Conservation (phyloP, 1,284 basidiomycete genomes). For the Meira miltonrushii region DNA sequence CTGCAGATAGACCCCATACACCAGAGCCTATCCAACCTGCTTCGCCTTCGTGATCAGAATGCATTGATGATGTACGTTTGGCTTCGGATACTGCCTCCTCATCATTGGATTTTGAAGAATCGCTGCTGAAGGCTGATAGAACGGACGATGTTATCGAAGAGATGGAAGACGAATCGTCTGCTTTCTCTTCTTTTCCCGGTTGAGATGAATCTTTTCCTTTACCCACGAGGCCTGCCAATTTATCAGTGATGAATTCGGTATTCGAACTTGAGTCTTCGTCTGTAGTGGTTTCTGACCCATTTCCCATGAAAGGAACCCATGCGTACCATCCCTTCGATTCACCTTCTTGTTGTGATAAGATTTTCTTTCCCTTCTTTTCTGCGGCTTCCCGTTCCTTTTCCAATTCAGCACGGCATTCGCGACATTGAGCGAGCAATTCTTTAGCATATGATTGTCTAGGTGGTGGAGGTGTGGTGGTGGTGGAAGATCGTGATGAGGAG, state of each 20-base stretch:
- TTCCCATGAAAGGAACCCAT: conserved; percentile 12
- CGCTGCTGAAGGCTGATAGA: background rate
- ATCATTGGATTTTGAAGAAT: background rate
- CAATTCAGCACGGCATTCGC: conserved; percentile 38
- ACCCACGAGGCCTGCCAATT: background rate
- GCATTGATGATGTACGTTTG: conserved; percentile 7
- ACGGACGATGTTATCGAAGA: conserved; percentile 24
- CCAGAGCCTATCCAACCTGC: conserved; percentile 49
- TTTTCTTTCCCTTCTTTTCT: conserved; percentile 9
- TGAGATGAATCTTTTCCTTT: background rate
- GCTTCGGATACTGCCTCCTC: background rate
- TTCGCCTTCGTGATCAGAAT: conserved; percentile 37
- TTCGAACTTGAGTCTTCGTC: background rate
- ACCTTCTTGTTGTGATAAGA: conserved; percentile 10
- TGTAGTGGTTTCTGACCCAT: background rate
- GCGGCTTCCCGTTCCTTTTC: conserved; percentile 23
- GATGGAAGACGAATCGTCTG: conserved; percentile 18
- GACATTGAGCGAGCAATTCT: conserved; percentile 47
- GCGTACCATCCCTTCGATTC: background rate
- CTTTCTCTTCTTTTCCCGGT: background rate
- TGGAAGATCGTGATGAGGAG: conserved; percentile 15
- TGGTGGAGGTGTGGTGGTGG: background rate
- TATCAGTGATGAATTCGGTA: background rate
- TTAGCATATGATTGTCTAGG: conserved; percentile 45
- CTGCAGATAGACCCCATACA: conserved; percentile 48